A percentile compares a stretch with the other conserved stretches of the same genome.
These are phyloP conservation scores for Oidiodendron maius DNA, from an alignment of 495 filamentous ascomycete species.

Conservation along the genomic window DNA sequence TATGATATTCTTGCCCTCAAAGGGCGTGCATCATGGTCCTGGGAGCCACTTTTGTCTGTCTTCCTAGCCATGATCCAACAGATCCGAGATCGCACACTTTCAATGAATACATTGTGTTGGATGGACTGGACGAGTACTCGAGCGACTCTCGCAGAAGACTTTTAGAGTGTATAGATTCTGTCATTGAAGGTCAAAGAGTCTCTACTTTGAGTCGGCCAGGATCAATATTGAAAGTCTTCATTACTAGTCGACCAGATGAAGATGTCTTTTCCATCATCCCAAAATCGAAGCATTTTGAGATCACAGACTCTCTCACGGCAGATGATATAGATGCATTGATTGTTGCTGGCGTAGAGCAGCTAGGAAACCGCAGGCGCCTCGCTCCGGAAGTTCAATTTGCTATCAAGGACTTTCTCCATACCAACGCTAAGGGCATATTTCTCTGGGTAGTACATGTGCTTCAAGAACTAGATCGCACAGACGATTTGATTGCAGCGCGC, in stretches of 20 bases:
- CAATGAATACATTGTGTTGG: constrained; percentile 1
- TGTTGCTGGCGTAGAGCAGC: neutral
- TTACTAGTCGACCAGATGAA: constrained; percentile 6
- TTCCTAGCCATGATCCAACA: neutral
- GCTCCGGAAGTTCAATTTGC: neutral
- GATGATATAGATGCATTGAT: constrained; percentile 4
- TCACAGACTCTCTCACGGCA: constrained; percentile 1
- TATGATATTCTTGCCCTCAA: neutral
- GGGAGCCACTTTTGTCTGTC: neutral
- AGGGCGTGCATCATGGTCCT: constrained; percentile 4
- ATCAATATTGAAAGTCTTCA: constrained; percentile 2
- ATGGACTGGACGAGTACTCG: constrained; percentile 2
- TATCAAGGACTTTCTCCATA: neutral
- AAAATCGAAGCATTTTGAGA: neutral
- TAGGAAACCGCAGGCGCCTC: constrained; percentile 1
- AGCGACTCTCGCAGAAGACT: neutral
- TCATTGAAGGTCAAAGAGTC: neutral
- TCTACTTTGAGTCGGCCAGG: neutral
- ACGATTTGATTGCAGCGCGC: neutral
- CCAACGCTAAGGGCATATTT: constrained; percentile 11
- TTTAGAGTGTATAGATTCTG: neutral
- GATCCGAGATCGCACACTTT: neutral
- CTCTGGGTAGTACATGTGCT: constrained; percentile 8
- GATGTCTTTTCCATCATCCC: neutral
- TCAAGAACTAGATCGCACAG: constrained; percentile 6